These are phyloP conservation scores for Trichoderma simmonsii DNA, from an alignment of 2,329 filamentous ascomycete genomes.

Conservation along the genomic window DNA sequence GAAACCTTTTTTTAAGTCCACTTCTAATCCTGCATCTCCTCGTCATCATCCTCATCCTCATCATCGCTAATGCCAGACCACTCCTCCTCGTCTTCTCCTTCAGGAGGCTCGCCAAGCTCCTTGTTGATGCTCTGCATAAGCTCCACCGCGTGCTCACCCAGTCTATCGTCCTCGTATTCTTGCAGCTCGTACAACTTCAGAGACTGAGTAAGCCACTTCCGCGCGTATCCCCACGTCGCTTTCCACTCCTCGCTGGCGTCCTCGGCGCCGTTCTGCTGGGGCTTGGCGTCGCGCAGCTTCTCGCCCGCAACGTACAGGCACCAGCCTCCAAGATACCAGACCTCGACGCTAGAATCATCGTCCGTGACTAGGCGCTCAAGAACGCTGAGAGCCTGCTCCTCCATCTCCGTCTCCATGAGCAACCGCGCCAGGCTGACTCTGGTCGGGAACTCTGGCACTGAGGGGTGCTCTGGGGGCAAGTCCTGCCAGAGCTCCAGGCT, in stretches of 20 bases:
- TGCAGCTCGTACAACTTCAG: slow-evolving; percentile 73
- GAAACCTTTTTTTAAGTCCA: neutral
- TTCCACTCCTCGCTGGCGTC: slow-evolving; percentile 51
- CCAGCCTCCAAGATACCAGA: slow-evolving; percentile 97
- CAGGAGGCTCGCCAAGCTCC: slow-evolving; percentile 59
- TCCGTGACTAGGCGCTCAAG: slow-evolving; percentile 80
- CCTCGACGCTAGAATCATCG: slow-evolving; percentile 91
- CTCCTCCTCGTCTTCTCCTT: slow-evolving; percentile 54
- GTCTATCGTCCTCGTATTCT: slow-evolving; percentile 80
- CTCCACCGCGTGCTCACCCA: slow-evolving; percentile 73
- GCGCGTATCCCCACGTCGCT: slow-evolving; percentile 67
- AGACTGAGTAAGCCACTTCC: slow-evolving; percentile 79
- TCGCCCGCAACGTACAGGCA: slow-evolving; percentile 77
- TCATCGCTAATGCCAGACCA: slow-evolving; percentile 53
- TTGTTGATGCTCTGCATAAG: slow-evolving; percentile 61
- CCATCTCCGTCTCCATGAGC: slow-evolving; percentile 85
- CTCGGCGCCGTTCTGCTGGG: slow-evolving; percentile 31
- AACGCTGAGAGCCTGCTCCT: slow-evolving; percentile 79
- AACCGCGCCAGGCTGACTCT: slow-evolving; percentile 80
- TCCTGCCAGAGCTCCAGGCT: slow-evolving; percentile 84
- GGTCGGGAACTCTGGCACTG: slow-evolving; percentile 80
- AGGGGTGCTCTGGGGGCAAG: slow-evolving; percentile 66
- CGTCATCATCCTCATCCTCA: slow-evolving; percentile 47
- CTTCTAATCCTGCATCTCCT: slow-evolving; percentile 50
- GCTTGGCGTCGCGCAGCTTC: slow-evolving; percentile 50